phyloP scores from a whole-genome alignment of 192 early-diverging fungal species.

The Coemansia nantahalensis region DNA sequence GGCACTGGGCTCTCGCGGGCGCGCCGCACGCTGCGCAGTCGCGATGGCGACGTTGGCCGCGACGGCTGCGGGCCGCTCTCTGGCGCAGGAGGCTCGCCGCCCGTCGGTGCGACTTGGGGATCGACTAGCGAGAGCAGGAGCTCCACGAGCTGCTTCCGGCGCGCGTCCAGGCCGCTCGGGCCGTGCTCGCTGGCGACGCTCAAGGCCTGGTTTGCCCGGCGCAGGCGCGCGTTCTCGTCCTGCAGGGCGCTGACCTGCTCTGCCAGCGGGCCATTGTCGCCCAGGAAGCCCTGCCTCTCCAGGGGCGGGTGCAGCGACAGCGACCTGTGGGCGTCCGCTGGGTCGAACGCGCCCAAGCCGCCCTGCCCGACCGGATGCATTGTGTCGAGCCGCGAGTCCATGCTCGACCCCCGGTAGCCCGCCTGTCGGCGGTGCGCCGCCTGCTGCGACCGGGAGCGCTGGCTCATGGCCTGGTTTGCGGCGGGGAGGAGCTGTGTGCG shows the following conservation, averaged over 20 bases:
- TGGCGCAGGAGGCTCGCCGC: background rate
- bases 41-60: too few species aligned
- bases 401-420: slow-evolving; percentile 7
- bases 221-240: slow-evolving; percentile 24
- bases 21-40: too few species aligned
- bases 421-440: slow-evolving; percentile 11
- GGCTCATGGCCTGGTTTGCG: slow-evolving; percentile 1
- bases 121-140: slow-evolving; percentile 32
- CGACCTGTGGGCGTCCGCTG: slow-evolving; percentile 2
- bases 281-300: background rate
- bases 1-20: too few species aligned
- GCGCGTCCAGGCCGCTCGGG: background rate
- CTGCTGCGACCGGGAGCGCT: slow-evolving; percentile 1
- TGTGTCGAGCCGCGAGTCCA: slow-evolving; percentile 5
- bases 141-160: slow-evolving; percentile 22
- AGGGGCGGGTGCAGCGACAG: background rate
- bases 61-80: too few species aligned
- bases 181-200: slow-evolving; percentile 5
- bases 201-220: slow-evolving; percentile 26
- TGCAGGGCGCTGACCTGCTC: slow-evolving; percentile 16
- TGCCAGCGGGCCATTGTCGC: background rate
- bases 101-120: background rate
- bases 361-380: slow-evolving; percentile 17
- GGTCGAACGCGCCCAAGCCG: slow-evolving; percentile 23
- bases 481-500: too few species aligned